Base-by-base conservation (phyloP, 768 basidiomycete genomes). In the Paxillus ammoniavirescens region DNA sequence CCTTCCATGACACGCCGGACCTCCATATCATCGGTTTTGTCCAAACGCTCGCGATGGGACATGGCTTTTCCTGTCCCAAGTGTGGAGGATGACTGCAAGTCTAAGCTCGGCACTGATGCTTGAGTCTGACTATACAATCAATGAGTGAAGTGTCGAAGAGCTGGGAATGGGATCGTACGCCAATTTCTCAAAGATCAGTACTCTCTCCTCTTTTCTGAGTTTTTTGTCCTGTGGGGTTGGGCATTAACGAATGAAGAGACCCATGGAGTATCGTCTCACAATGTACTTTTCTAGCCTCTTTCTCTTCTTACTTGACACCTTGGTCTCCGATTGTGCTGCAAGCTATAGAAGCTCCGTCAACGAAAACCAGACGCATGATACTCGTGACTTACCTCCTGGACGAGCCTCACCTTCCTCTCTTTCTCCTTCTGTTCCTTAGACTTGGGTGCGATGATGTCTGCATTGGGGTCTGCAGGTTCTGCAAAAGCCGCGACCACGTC, bases 201-300 rank as follows among this genome's bases (percentile, higher is more conserved):
- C 64, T 42, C 93, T 82, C 56, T 92, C 91, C 64, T 97, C 94
- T 67, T 93, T 91, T 72, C 89, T 92, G 45, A 96, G 73, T 71
- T 95, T 95, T 73, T 94, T 94, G 47, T 92, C 89, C 92, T 94
- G 57, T 45, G 52, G 8, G 44, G 36, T 41, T 12, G 41, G 14
- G 37, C 3, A 28, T 62, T 41, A 55, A 44, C 4, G 23, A 45
- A 44, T 31, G 14, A 21, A n/a, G 30, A 40, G 52, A 18, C 8
- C 17, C 35, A n/a, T 28, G 15, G 10, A 33, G 17, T 2, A 5
- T 40, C 18, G 14, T 72, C 87, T 62, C 52, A 92, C 93, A 62
- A 98, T 94, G 64, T 93, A 98, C 58, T 91, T 91, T 58, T 98
- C 95, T 5, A 98, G 73, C 49, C 91, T 76, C 68, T 89, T 94